Conservation (phyloP, 2,329 filamentous ascomycete genomes). For the Geoglossum cookeanum region DNA sequence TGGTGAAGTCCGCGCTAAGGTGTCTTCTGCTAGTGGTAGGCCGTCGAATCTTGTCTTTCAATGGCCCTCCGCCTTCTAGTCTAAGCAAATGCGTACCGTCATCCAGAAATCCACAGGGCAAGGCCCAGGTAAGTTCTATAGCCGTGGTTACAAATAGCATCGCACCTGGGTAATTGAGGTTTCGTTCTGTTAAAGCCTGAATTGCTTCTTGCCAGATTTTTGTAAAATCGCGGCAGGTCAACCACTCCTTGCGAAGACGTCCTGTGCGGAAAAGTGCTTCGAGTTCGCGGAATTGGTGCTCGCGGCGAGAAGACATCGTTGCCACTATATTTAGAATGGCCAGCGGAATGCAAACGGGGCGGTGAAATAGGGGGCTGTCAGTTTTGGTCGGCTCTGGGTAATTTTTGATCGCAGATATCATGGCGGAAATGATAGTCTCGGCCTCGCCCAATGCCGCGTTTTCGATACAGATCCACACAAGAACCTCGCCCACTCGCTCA, state of each 20-base stretch:
- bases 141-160: background rate
- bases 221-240: background rate
- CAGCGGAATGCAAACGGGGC: background rate
- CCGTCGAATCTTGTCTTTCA: background rate
- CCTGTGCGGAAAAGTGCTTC: constrained; percentile 1
- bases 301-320: background rate
- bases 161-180: background rate
- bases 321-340: background rate
- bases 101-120: background rate
- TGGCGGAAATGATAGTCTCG: constrained; percentile 3
- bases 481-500: background rate
- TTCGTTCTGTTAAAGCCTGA: background rate
- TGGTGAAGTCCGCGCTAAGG: background rate
- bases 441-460: constrained; percentile 3
- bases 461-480: constrained; percentile 3
- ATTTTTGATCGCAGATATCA: background rate
- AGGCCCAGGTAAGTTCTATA: background rate
- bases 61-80: background rate
- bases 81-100: background rate
- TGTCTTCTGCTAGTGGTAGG: background rate
- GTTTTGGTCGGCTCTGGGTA: background rate
- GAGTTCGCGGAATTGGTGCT: constrained; percentile 3
- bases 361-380: background rate
- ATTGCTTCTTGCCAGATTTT: background rate
- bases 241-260: background rate